These are phyloP conservation scores for Alternaria triticina DNA, from an alignment of 2,329 filamentous ascomycete species.

Conservation along the genomic window DNA sequence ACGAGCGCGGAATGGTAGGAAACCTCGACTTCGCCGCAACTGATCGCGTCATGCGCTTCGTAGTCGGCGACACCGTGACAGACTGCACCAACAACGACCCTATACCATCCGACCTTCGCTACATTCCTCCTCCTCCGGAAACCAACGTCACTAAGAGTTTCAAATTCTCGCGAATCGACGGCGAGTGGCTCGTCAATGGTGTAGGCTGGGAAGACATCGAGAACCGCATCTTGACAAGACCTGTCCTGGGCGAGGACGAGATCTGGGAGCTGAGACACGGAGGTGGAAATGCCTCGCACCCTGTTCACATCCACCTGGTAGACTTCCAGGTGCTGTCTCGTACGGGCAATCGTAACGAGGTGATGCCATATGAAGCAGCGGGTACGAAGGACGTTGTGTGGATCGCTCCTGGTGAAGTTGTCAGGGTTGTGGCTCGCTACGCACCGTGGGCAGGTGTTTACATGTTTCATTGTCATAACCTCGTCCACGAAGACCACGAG, in stretches of 20 bases:
- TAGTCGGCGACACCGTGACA: slow-evolving; percentile 50
- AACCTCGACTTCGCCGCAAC: slow-evolving; percentile 60
- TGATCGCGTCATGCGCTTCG: slow-evolving; percentile 48
- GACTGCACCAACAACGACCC: slow-evolving; percentile 31
- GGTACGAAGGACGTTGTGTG: slow-evolving; percentile 66
- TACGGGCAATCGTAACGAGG: slow-evolving; percentile 49
- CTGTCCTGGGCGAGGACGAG: slow-evolving; percentile 43
- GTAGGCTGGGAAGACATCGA: slow-evolving; percentile 42
- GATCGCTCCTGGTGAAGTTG: slow-evolving; percentile 56
- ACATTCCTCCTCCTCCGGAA: slow-evolving; percentile 31
- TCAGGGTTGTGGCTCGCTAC: slow-evolving; percentile 38
- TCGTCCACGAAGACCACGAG: slow-evolving; percentile 55
- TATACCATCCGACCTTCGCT: slow-evolving; percentile 34
- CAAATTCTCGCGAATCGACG: slow-evolving; percentile 37
- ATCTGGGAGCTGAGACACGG: slow-evolving; percentile 54
- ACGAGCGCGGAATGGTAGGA: slow-evolving; percentile 51
- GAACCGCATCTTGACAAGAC: slow-evolving; percentile 40
- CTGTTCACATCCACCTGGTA: slow-evolving; percentile 64
- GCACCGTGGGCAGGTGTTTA: slow-evolving; percentile 56
- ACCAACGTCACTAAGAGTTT: slow-evolving; percentile 32
- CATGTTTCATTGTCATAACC: slow-evolving; percentile 56
- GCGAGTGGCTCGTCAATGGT: slow-evolving; percentile 45
- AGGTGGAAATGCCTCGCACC: slow-evolving; percentile 60
- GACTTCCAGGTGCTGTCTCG: slow-evolving; percentile 63
- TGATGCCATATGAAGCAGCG: slow-evolving; percentile 61